Evolutionary conservation across 306 rosid genomes (phyloP).

Genomic region (cucumber (Cucumis sativus)): DNA sequence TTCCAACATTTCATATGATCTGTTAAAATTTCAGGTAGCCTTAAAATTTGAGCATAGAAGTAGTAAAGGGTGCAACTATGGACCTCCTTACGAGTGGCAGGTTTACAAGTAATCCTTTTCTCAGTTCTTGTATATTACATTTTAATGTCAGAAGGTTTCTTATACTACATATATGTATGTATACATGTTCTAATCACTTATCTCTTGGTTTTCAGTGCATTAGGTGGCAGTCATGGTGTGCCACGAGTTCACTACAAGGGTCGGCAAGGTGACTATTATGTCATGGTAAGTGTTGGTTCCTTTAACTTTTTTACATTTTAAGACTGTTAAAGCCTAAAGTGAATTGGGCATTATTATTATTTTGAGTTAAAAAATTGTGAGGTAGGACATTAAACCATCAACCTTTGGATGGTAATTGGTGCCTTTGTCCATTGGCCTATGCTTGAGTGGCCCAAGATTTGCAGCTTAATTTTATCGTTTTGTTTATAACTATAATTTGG

Average conservation of each 20-base stretch:
- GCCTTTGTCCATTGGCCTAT: neutral
- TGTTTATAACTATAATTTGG: neutral
- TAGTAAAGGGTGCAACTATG: constrained; percentile 84
- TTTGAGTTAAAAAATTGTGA: neutral
- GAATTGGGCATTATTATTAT: neutral
- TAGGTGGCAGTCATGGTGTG: constrained; percentile 47
- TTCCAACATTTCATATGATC: neutral
- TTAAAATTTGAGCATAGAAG: constrained; percentile 79
- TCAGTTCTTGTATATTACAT: neutral
- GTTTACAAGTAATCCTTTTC: constrained; percentile 30
- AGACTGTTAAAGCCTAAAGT: neutral
- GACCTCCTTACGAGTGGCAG: constrained; percentile 92
- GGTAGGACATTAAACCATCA: neutral
- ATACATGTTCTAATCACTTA: neutral
- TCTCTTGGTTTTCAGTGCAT: constrained; percentile 16
- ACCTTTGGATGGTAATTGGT: neutral
- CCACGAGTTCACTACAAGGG: constrained; percentile 40
- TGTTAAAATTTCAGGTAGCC: constrained; percentile 48
- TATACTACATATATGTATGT: neutral
- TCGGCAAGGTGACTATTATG: constrained; percentile 37
- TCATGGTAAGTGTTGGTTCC: constrained; percentile 22
- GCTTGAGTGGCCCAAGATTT: neutral
- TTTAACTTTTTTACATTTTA: neutral
- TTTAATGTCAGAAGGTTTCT: neutral
- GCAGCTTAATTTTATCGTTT: too few species aligned